Evolutionary conservation across 371 early-diverging fungal genomes (phyloP).

Genomic region (Lichtheimia ornata): DNA sequence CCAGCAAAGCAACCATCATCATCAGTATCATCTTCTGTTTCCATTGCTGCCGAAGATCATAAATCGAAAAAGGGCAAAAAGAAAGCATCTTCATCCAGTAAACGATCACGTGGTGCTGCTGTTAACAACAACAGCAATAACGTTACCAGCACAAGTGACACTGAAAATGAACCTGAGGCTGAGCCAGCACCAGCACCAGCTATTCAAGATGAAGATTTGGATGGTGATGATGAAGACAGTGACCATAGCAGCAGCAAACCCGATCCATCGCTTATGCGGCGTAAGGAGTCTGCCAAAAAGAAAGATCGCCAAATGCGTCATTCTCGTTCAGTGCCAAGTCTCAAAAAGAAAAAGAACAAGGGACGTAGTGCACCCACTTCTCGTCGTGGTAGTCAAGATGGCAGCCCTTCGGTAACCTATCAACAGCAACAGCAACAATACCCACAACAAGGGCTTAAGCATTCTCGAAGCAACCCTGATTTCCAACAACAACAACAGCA

Average conservation of each 20-base stretch:
- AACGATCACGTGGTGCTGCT: conserved; percentile 3
- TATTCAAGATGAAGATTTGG: conserved; percentile 6
- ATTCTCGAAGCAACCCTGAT: conserved; percentile 41
- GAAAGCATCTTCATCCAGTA: background rate
- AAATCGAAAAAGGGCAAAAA: background rate
- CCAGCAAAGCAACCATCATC: background rate
- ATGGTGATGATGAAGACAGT: conserved; percentile 17
- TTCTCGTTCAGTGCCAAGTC: conserved; percentile 31
- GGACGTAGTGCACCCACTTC: conserved; percentile 12
- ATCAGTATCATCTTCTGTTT: background rate
- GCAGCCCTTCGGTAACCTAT: background rate
- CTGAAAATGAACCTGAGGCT: background rate
- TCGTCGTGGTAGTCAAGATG: conserved; percentile 17
- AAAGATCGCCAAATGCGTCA: conserved; percentile 19
- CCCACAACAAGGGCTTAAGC: conserved; percentile 19
- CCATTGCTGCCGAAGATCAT: background rate
- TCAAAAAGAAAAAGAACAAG: conserved; percentile 40
- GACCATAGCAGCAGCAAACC: conserved; percentile 9
- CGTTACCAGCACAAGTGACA: background rate
- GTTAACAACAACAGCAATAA: conserved; percentile 2
- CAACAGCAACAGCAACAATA: conserved; percentile 4
- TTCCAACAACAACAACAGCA: conserved; percentile 20
- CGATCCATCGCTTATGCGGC: background rate
- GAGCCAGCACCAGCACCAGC: conserved; percentile 11
- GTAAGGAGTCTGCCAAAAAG: conserved; percentile 4